Base-by-base conservation (phyloP, 768 basidiomycete species). In the Daedalea quercina region DNA sequence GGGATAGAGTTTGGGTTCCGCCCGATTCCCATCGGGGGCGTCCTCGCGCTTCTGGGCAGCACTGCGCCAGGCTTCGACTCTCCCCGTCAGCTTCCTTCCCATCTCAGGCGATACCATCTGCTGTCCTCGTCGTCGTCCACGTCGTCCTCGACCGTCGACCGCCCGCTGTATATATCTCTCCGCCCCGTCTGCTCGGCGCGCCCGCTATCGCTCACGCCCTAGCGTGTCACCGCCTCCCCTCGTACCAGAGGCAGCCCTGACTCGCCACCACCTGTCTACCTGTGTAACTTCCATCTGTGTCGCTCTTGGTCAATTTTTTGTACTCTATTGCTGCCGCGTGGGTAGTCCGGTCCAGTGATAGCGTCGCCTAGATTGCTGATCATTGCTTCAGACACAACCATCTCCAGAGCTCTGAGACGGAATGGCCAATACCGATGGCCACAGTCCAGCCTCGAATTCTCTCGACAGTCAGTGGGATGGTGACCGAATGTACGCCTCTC, bases 381-480 rank as follows among this genome's bases (percentile, higher is more conserved):
- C 59, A 20, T 53, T 55, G 44, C 62, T 42, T 46, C 53, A 54
- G 45, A 54, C 44, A 41, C 55, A 6, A 47, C 49, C 41, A 19
- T 45, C 50, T 44, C 61, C 25, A 24, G 40, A 55, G 51, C 44
- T 28, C 54, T 41, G 34, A 53, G 19, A 47, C 48, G 54, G 54
- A 54, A 60, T 60, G 60, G 57, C 60, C 54, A 33, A 31, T 20
- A 22, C 34, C 23, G 48, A 62, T 58, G 60, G 58, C 46, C 25
- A 47, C 43, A 31, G 53, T 49, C 15, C 57, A 40, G 26, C 60
- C 43, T 26, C 47, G n/a, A 26, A 31, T 24, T 28, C 44, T 19
- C 51, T n/a, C n/a, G n/a, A n/a, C n/a, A n/a, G n/a, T n/a, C 41
- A 26, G 15, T 91, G 89, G 89, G 89, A 90, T 64, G 88, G 87